phyloP scores from a whole-genome alignment of 2,329 filamentous ascomycete genomes.

The Fusarium circinatum region DNA sequence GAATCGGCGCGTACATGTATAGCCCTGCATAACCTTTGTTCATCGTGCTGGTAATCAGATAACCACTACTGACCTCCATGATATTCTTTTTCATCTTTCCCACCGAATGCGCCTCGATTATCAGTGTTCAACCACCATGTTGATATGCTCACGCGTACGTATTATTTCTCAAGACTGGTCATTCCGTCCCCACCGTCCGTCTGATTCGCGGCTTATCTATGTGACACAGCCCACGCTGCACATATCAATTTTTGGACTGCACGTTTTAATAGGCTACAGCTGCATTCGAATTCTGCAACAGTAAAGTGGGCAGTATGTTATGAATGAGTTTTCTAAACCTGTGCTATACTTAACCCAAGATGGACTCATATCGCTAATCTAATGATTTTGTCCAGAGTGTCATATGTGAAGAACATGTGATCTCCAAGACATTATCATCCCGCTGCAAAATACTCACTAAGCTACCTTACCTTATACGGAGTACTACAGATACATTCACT shows the following conservation, averaged over 20 bases:
- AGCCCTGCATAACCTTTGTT: background rate
- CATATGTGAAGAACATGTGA: conserved; percentile 18
- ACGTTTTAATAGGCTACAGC: conserved; percentile 18
- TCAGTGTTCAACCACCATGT: conserved; percentile 3
- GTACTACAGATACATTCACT: background rate
- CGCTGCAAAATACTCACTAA: conserved; percentile 8
- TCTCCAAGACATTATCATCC: conserved; percentile 4
- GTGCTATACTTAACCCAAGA: background rate
- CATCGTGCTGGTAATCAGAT: conserved; percentile 24
- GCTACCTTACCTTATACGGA: too few relatives aligned
- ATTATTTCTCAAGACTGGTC: conserved; percentile 21
- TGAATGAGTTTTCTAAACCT: background rate
- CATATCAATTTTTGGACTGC: background rate
- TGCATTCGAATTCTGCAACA: background rate
- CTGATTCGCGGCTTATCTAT: conserved; percentile 1
- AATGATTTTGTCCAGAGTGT: background rate
- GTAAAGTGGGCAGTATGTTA: background rate
- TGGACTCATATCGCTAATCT: conserved; percentile 15
- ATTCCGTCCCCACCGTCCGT: conserved; percentile 20
- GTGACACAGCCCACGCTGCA: background rate
- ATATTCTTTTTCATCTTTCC: conserved; percentile 1
- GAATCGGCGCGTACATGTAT: conserved; percentile 16
- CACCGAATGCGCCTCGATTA: conserved; percentile 16
- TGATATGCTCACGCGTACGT: conserved; percentile 25
- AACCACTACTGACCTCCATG: conserved; percentile 2